Evolutionary conservation across 306 rosid species (phyloP).

Genomic region (Trifolium subterraneum): DNA sequence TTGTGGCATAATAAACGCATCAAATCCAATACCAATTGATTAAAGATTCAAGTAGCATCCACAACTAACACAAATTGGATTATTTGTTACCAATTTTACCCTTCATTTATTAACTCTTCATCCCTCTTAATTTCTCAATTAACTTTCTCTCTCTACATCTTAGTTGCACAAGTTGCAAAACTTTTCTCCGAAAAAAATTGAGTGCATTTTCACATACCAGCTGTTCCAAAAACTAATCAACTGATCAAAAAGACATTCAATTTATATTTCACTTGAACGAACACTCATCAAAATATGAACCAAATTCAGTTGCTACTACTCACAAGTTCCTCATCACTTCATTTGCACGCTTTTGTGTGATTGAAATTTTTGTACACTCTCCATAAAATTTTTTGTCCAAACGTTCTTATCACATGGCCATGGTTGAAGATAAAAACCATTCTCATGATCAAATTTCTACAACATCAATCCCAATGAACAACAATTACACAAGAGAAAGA

Average conservation of each 20-base stretch:
- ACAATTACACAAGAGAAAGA: constrained; percentile 49
- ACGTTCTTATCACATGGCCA: constrained; percentile 45
- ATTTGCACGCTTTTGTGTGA: neutral
- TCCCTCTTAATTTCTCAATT: neutral
- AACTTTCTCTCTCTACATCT: constrained; percentile 2
- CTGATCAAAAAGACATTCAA: neutral
- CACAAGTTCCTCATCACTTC: neutral
- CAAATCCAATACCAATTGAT: neutral
- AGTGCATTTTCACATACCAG: neutral
- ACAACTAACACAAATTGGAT: neutral
- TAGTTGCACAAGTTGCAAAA: neutral
- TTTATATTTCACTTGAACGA: neutral
- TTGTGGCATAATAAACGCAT: no score
- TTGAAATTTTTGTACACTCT: neutral
- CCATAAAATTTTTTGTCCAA: neutral
- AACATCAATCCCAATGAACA: constrained; percentile 2
- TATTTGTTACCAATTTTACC: neutral
- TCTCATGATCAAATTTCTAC: constrained; percentile 8
- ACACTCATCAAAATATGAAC: constrained; percentile 1
- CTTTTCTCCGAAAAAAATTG: neutral
- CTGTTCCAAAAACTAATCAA: neutral
- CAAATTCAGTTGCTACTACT: neutral
- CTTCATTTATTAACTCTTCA: neutral
- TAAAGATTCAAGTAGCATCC: neutral
- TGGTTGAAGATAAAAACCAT: constrained; percentile 39